phyloP scores from a whole-genome alignment of 2,329 filamentous ascomycete genomes.

The Fusarium kyushuense region DNA sequence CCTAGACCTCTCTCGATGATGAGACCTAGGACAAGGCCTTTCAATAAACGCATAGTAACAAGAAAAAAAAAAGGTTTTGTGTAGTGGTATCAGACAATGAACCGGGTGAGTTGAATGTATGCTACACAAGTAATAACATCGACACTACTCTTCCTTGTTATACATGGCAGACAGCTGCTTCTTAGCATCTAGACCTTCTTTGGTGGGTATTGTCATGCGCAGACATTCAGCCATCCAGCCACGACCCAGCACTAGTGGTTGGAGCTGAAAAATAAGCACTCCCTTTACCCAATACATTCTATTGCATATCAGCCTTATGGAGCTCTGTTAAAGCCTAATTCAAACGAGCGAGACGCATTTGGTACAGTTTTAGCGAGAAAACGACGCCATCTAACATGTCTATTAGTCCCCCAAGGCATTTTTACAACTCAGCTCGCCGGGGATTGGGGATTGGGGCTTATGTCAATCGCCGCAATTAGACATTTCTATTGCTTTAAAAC shows the following conservation, averaged over 20 bases:
- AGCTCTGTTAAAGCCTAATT: not conserved
- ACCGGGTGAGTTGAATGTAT: not conserved
- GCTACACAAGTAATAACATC: not conserved
- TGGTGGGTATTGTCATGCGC: not conserved
- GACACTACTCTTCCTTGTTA: not conserved
- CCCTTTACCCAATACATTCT: not conserved
- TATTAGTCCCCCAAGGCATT: not conserved
- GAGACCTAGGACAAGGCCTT: not conserved
- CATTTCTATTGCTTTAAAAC: not conserved
- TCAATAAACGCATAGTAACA: constrained; percentile 7
- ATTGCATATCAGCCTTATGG: constrained; percentile 17
- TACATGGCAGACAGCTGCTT: not conserved
- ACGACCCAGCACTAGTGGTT: not conserved
- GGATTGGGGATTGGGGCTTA: not conserved
- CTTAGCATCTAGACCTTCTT: not conserved
- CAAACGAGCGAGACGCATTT: not conserved
- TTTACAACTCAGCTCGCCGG: fast-evolving
- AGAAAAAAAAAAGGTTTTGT: not conserved
- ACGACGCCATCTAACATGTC: not conserved
- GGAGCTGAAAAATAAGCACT: constrained; percentile 14
- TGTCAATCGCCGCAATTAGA: not conserved
- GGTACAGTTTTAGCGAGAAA: constrained; percentile 3
- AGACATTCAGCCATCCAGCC: not conserved
- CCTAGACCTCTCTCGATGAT: constrained; percentile 3
- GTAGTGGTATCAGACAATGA: too few species aligned